Percentiles rank a stretch among this genome's conserved stretches.
Evolutionary conservation across 2,329 filamentous ascomycete genomes (phyloP).

Genomic region (Colletotrichum endophyticum): DNA sequence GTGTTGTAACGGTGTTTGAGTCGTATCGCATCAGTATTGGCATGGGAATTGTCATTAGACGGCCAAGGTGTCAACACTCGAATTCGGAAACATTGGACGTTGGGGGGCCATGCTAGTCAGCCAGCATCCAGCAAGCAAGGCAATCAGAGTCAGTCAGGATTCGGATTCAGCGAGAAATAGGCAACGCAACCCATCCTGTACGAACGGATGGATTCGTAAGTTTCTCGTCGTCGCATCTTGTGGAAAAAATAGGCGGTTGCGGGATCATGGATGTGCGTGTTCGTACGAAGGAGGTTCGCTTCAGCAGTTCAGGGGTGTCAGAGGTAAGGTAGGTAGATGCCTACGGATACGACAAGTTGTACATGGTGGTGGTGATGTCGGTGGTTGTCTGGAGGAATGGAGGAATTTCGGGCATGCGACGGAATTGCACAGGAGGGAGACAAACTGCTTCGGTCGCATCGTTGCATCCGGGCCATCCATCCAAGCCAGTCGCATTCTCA

Average conservation of each 20-base stretch:
- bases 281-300: neutral
- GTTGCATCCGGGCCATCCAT: conserved; percentile 16
- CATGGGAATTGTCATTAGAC: neutral
- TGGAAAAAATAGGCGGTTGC: neutral
- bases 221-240: conserved; percentile 4
- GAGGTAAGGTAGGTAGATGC: neutral
- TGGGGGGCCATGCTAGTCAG: conserved; percentile 9
- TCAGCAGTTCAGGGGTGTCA: neutral
- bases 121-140: neutral
- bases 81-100: conserved; percentile 12
- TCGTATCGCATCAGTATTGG: neutral
- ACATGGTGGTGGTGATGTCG: neutral
- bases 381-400: conserved; percentile 15
- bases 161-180: neutral
- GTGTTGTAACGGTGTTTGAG: neutral
- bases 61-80: neutral
- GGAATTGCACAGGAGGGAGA: neutral
- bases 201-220: neutral
- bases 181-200: neutral
- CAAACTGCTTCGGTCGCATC: conserved; percentile 1
- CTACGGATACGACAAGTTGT: neutral
- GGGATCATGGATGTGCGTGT: neutral
- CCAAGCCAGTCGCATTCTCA: conserved; percentile 10
- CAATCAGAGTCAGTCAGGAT: neutral
- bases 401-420: conserved; percentile 11